Evolutionary conservation across 352 stramenopile genomes (phyloP), one percentile per base, ranked within the genome.

Genomic region (Blastocystis sp.): DNA sequence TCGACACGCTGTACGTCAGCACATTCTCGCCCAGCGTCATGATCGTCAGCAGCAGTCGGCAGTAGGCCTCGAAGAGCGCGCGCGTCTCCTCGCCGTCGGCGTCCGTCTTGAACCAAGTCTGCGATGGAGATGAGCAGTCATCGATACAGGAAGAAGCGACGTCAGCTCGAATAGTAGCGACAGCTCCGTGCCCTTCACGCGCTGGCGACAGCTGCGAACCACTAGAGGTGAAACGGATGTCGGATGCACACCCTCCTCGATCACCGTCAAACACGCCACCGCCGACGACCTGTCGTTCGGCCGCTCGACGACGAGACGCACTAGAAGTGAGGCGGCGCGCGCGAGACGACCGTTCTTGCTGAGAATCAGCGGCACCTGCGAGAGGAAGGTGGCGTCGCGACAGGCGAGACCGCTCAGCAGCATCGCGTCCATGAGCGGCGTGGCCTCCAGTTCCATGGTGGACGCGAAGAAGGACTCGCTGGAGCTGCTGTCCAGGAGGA

Each of bases 31-130:
- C 51, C 29, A 46, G 16, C 36, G 16, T 57, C 69, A 81, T 81
- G 2, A 81, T 49, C 1, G 9, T 63, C 24, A 63, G 14, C 4
- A 46, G 9, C 34, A 81, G 21, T 7, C 27, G 21, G 40, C 69
- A 63, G 14, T 24, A 57, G 4, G n/a, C n/a, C 36, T 24, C 32
- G 42, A 49, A 81, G 32, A 81, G 27, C 16, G n/a, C 7, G 29
- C 44, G 51, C 61, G 61, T 6, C 24, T 61, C 36, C n/a, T n/a
- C n/a, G n/a, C n/a, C n/a, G n/a, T n/a, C n/a, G n/a, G n/a, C n/a
- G n/a, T n/a, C n/a, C 11, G 48, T 29, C 1, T 32, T 42, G 42
- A 81, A 81, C 69, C 69, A 81, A 9, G 18, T 64, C 69, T 81
- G 63, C 18, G n/a, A 27, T 81, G 11, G 63, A 9, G 4, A 3